phyloP scores from a whole-genome alignment of 371 early-diverging fungal genomes.

The Thermomucor indicae-seudaticae region DNA sequence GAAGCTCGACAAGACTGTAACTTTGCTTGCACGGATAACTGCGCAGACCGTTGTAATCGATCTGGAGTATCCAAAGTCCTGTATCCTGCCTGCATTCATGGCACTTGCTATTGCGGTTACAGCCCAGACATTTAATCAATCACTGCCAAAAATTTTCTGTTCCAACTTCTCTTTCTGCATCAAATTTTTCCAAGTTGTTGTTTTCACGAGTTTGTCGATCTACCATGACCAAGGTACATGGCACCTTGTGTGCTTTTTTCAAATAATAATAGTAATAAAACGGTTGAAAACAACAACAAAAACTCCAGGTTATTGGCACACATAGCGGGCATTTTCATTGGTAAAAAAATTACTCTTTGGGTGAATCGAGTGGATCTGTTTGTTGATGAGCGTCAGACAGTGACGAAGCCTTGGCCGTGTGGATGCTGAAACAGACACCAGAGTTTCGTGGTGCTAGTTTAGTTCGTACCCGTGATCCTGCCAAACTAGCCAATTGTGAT shows the following conservation, averaged over 20 bases:
- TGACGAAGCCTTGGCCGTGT: conserved; percentile 96
- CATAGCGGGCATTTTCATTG: conserved; percentile 90
- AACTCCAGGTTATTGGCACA: conserved; percentile 66
- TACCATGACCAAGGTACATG: neutral
- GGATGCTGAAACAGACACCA: conserved; percentile 73
- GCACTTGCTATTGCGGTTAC: conserved; percentile 13
- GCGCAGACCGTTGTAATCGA: neutral
- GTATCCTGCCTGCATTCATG: conserved; percentile 7
- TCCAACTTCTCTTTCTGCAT: neutral
- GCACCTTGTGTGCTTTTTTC: neutral
- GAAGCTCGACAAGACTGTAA: conserved; percentile 7
- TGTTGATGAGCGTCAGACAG: conserved; percentile 14
- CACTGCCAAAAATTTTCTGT: neutral
- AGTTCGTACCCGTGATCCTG: conserved; percentile 87
- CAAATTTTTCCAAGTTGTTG: neutral
- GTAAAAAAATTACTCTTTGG: conserved; percentile 14
- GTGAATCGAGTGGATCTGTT: neutral
- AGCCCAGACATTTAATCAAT: neutral
- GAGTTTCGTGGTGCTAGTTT: conserved; percentile 72
- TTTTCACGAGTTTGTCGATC: neutral
- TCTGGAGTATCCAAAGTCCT: conserved; percentile 7
- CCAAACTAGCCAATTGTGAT: conserved; percentile 74
- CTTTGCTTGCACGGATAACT: conserved; percentile 18
- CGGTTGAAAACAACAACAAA: too few species aligned
- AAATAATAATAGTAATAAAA: neutral